These are phyloP conservation scores for Mesostigma viride DNA, from an alignment of 139 green algal species.

Conservation along the genomic window DNA sequence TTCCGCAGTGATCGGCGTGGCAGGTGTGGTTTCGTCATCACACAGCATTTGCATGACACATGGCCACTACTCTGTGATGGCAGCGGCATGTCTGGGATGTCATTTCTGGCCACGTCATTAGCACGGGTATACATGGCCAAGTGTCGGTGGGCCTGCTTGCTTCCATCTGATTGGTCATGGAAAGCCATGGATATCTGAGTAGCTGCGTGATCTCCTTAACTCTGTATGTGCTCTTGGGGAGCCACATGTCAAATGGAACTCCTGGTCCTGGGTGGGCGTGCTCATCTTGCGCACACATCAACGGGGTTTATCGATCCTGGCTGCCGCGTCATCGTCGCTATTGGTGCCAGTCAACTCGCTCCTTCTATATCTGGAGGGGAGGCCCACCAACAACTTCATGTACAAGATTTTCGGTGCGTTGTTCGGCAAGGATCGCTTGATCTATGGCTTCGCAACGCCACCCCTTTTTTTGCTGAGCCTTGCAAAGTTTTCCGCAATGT, in stretches of 20 bases:
- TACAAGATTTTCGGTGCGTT: slow-evolving; percentile 26
- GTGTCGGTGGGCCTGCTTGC: too few relatives aligned
- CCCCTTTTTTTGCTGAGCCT: too few relatives aligned
- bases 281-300: background rate
- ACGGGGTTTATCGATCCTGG: background rate
- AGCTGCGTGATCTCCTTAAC: background rate
- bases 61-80: too few relatives aligned
- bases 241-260: background rate
- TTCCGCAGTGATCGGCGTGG: too few relatives aligned
- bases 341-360: slow-evolving; percentile 20
- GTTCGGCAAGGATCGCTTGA: too few relatives aligned
- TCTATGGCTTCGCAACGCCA: too few relatives aligned
- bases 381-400: slow-evolving; percentile 20
- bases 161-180: background rate
- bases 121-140: too few relatives aligned
- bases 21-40: too few relatives aligned
- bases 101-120: too few relatives aligned
- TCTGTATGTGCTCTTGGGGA: background rate
- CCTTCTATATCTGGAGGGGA: slow-evolving; percentile 16
- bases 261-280: background rate
- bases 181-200: background rate
- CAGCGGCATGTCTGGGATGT: too few relatives aligned
- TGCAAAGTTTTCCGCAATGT: too few relatives aligned
- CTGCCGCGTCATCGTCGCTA: background rate
- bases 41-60: too few relatives aligned